A percentile compares a stretch with the other conserved stretches of the same genome.
Conservation (phyloP, 2,329 filamentous ascomycete genomes). For the Aspergillus sp. region DNA sequence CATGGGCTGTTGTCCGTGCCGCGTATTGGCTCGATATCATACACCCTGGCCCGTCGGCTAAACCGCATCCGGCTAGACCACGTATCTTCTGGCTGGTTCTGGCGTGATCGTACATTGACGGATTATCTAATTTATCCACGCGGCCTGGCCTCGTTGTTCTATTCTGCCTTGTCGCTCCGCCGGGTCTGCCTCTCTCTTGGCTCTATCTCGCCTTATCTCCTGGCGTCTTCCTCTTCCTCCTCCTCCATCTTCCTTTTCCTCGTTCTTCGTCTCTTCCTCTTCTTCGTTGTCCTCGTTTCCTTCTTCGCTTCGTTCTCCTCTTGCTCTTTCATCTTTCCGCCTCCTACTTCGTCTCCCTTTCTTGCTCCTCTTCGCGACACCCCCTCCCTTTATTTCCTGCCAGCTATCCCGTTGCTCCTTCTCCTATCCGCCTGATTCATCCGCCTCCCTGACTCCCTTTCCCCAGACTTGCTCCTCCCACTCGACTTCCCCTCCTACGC, state of each 20-base stretch:
- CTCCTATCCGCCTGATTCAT: conserved; percentile 5
- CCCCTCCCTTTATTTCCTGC: neutral
- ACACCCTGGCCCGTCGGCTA: too few species aligned
- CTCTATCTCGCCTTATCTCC: conserved; percentile 9
- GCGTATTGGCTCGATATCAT: too few species aligned
- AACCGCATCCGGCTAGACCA: too few species aligned
- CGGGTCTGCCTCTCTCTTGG: conserved; percentile 1
- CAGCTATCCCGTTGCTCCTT: neutral
- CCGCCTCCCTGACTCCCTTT: conserved; percentile 9
- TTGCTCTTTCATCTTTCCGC: conserved; percentile 4
- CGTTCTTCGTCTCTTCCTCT: conserved; percentile 7
- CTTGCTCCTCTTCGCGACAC: neutral
- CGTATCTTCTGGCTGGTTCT: too few species aligned
- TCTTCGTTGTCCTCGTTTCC: conserved; percentile 9
- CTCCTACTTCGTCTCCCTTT: neutral
- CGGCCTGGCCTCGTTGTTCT: too few species aligned
- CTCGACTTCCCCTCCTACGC: too few species aligned
- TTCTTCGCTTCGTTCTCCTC: conserved; percentile 8
- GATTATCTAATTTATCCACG: too few species aligned
- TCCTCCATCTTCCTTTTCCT: conserved; percentile 4
- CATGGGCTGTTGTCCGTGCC: too few species aligned
- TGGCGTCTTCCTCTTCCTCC: conserved; percentile 8
- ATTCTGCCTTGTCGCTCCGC: neutral
- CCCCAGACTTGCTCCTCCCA: conserved; percentile 3
- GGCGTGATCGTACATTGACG: too few species aligned